Conservation (phyloP, 2,329 filamentous ascomycete species). For the Onygenales sp. region DNA sequence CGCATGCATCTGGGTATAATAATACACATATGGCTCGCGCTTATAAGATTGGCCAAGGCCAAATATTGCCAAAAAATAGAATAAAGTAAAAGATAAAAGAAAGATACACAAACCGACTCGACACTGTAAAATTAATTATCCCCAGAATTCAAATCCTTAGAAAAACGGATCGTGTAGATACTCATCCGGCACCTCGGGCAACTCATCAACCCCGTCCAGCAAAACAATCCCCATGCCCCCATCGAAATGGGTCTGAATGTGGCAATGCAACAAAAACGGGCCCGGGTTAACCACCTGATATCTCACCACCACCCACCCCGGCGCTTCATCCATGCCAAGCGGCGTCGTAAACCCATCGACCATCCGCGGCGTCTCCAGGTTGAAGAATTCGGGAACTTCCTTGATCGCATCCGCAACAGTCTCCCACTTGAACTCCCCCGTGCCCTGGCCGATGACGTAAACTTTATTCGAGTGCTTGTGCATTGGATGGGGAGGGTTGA, state of each 20-base stretch:
- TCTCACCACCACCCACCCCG: constrained; percentile 34
- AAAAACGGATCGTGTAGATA: constrained; percentile 11
- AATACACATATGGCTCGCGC: too few relatives aligned
- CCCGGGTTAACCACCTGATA: constrained; percentile 41
- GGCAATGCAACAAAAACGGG: constrained; percentile 42
- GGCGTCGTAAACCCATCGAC: constrained; percentile 33
- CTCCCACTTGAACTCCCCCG: constrained; percentile 30
- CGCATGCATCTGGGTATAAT: too few relatives aligned
- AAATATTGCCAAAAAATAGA: too few relatives aligned
- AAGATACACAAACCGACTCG: too few relatives aligned
- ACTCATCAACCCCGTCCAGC: constrained; percentile 40
- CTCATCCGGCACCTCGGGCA: constrained; percentile 26
- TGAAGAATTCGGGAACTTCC: constrained; percentile 33
- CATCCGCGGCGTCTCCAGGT: constrained; percentile 33
- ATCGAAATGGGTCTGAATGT: constrained; percentile 39
- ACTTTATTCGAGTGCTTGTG: constrained; percentile 41
- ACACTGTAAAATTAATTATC: too few relatives aligned
- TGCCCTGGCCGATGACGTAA: constrained; percentile 34
- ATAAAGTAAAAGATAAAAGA: too few relatives aligned
- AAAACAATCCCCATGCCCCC: constrained; percentile 41
- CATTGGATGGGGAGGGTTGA: constrained; percentile 32
- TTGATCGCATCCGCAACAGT: constrained; percentile 32
- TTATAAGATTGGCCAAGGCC: too few relatives aligned
- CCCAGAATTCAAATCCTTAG: background rate
- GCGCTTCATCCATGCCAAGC: constrained; percentile 9